Percentiles rank a stretch among this genome's conserved stretches.
Conservation (phyloP, 495 filamentous ascomycete genomes). For the Emericellopsis terricola region DNA sequence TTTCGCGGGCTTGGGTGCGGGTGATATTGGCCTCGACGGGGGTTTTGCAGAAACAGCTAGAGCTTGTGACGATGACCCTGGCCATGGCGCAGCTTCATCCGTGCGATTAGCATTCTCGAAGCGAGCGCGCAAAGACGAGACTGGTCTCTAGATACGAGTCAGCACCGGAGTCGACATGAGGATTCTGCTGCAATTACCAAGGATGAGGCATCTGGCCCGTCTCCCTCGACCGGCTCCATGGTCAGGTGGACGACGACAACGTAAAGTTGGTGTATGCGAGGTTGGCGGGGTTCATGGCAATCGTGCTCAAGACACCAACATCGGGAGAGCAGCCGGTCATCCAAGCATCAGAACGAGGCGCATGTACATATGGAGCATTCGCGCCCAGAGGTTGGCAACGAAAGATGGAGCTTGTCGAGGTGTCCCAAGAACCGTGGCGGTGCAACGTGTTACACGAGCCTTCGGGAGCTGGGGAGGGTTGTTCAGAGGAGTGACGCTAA, state of each 20-base stretch:
- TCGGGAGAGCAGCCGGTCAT: no score
- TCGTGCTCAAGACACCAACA: conserved; percentile 14
- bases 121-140: conserved; percentile 80
- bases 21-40: conserved; percentile 16
- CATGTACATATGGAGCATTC: neutral
- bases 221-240: conserved; percentile 20
- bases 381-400: neutral
- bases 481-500: no score
- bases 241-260: conserved; percentile 12
- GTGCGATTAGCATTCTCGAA: conserved; percentile 68
- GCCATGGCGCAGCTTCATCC: no score
- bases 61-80: conserved; percentile 5
- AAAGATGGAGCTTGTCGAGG: neutral
- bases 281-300: conserved; percentile 9
- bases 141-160: conserved; percentile 37
- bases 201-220: conserved; percentile 39
- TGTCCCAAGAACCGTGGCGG: no score
- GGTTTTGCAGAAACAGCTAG: conserved; percentile 14
- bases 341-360: neutral
- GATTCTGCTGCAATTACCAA: conserved; percentile 26
- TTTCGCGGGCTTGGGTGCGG: conserved; percentile 18
- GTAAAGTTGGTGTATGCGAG: no score
- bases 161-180: neutral
- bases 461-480: no score
- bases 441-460: no score